Evolutionary conservation across 495 filamentous ascomycete genomes (phyloP).

Genomic region (Hypoxylon trugodes): DNA sequence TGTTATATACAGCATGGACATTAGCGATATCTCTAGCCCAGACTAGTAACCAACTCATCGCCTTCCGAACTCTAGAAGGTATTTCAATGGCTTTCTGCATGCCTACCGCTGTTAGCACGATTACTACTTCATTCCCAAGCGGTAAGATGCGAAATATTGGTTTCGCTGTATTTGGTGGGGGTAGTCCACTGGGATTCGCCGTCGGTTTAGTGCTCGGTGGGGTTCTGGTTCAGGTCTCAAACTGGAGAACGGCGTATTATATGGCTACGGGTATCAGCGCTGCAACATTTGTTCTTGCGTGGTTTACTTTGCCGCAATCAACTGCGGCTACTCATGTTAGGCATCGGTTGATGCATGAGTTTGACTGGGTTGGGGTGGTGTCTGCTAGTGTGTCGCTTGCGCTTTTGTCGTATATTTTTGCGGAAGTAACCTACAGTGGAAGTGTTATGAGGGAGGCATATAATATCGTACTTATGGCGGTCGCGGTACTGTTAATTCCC

Average conservation of each 20-base stretch:
- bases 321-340: not conserved
- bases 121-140: slow-evolving; percentile 40
- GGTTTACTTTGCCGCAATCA: not conserved
- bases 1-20: slow-evolving; percentile 53
- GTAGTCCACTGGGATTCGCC: slow-evolving; percentile 61
- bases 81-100: slow-evolving; percentile 61
- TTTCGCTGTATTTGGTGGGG: slow-evolving; percentile 60
- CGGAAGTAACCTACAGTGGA: not conserved
- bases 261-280: slow-evolving; percentile 46
- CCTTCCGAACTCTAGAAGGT: slow-evolving; percentile 61
- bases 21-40: slow-evolving; percentile 55
- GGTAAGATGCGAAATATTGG: slow-evolving; percentile 60
- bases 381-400: slow-evolving; percentile 54
- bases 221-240: slow-evolving; percentile 54
- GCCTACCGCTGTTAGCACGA: slow-evolving; percentile 58
- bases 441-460: slow-evolving; percentile 42
- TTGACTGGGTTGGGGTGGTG: slow-evolving; percentile 61
- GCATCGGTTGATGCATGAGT: slow-evolving; percentile 41
- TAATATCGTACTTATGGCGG: slow-evolving; percentile 47
- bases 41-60: slow-evolving; percentile 57
- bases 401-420: slow-evolving; percentile 59
- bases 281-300: slow-evolving; percentile 33
- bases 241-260: slow-evolving; percentile 61
- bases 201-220: slow-evolving; percentile 64
- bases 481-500: slow-evolving; percentile 53